A percentile compares a stretch with the other conserved stretches of the same genome.
These are phyloP conservation scores for Apiotrichum akiyoshidainum DNA, from an alignment of 1,284 basidiomycete genomes.

Conservation along the genomic window DNA sequence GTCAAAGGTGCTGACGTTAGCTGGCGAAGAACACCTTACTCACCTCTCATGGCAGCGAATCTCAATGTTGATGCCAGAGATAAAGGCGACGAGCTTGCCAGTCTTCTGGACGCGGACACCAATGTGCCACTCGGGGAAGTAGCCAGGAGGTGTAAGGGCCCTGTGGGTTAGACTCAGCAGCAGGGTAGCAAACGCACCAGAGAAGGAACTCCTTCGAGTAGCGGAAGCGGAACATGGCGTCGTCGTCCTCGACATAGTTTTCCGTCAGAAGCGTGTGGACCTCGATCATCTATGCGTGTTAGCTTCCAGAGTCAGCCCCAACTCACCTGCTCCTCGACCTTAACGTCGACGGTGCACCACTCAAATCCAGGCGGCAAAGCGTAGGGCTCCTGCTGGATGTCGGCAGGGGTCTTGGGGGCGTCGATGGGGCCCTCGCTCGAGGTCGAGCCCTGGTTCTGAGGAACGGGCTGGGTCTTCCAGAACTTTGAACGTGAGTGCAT, in stretches of 20 bases:
- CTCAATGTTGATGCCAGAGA: slow-evolving; percentile 86
- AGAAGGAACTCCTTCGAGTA: slow-evolving; percentile 92
- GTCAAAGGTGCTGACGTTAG: slow-evolving; percentile 59
- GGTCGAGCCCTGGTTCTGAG: slow-evolving; percentile 60
- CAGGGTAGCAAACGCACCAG: slow-evolving; percentile 60
- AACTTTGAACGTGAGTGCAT: slow-evolving; percentile 59
- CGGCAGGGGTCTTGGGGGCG: slow-evolving; percentile 67
- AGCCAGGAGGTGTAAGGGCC: slow-evolving; percentile 93
- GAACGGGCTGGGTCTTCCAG: slow-evolving; percentile 94
- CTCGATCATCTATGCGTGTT: slow-evolving; percentile 67
- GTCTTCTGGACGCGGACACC: slow-evolving; percentile 87
- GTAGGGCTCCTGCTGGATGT: slow-evolving; percentile 83
- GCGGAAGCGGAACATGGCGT: slow-evolving; percentile 92
- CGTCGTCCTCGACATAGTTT: slow-evolving; percentile 96
- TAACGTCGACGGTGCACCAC: slow-evolving; percentile 82
- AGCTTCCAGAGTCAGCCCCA: background rate
- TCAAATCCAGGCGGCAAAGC: slow-evolving; percentile 88
- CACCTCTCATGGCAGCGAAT: slow-evolving; percentile 76
- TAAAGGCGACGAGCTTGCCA: slow-evolving; percentile 95
- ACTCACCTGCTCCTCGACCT: slow-evolving; percentile 67
- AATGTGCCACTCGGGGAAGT: slow-evolving; percentile 89
- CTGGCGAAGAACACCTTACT: slow-evolving; percentile 42
- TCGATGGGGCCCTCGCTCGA: slow-evolving; percentile 85
- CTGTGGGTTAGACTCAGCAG: slow-evolving; percentile 52
- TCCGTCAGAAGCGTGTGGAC: slow-evolving; percentile 86